These are phyloP conservation scores for Gossypium sturtianum DNA, from an alignment of 345 rosid genomes.

Conservation along the genomic window DNA sequence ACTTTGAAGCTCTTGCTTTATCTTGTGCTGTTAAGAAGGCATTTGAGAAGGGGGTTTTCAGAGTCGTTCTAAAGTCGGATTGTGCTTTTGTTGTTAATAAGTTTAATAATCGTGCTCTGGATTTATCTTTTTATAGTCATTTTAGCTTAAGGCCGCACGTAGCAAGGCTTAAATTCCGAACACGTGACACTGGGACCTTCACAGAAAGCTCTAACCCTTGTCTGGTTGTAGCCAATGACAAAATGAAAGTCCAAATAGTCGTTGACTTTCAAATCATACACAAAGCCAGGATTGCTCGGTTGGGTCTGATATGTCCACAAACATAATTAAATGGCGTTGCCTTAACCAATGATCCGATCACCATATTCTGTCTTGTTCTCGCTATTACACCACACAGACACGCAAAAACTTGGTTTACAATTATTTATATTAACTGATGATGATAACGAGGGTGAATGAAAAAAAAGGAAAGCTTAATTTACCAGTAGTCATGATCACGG, in stretches of 20 bases:
- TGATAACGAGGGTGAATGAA: neutral
- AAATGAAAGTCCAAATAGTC: constrained; percentile 74
- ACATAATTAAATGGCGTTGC: constrained; percentile 65
- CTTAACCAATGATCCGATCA: constrained; percentile 8
- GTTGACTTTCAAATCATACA: constrained; percentile 43
- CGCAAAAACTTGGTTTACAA: neutral
- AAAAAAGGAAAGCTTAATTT: neutral
- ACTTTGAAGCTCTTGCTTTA: too few relatives aligned
- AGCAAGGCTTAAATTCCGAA: too few relatives aligned
- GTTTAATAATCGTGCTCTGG: too few relatives aligned
- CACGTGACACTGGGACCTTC: constrained; percentile 13
- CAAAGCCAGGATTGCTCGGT: constrained; percentile 68
- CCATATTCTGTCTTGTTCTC: constrained; percentile 42
- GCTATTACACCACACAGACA: constrained; percentile 24
- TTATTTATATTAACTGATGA: too few relatives aligned
- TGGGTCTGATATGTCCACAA: constrained; percentile 69
- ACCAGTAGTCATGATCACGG: constrained; percentile 52
- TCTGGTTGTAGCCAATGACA: constrained; percentile 51
- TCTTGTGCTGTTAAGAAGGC: too few relatives aligned
- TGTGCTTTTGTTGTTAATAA: too few relatives aligned
- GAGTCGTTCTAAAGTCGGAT: too few relatives aligned
- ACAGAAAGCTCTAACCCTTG: constrained; percentile 25
- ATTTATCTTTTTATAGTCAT: too few relatives aligned
- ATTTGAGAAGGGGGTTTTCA: too few relatives aligned
- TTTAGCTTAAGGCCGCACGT: too few relatives aligned